A percentile compares a stretch with the other conserved stretches of the same genome.
Evolutionary conservation across 2,329 filamentous ascomycete genomes (phyloP).

Genomic region (Pseudopyricularia cyperi): DNA sequence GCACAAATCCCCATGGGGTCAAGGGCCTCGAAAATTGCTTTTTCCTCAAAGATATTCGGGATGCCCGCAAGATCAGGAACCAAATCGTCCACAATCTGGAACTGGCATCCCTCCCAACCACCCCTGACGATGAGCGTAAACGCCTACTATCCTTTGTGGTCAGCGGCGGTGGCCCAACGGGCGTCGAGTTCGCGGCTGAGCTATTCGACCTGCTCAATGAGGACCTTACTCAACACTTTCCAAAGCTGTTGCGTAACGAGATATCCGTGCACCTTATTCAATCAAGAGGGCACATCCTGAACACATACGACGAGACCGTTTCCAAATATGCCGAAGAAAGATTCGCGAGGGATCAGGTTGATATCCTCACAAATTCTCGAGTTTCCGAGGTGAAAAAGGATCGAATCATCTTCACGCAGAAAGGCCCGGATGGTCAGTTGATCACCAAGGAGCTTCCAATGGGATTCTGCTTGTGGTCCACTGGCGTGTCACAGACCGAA

Average conservation of each 20-base stretch:
- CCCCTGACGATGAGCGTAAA: slow-evolving; percentile 72
- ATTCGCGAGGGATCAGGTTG: slow-evolving; percentile 82
- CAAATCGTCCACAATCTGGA: slow-evolving; percentile 83
- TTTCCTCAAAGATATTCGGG: slow-evolving; percentile 90
- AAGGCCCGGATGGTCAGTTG: slow-evolving; percentile 55
- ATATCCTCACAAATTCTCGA: slow-evolving; percentile 83
- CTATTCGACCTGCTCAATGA: slow-evolving; percentile 94
- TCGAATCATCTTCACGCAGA: slow-evolving; percentile 81
- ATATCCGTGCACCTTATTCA: slow-evolving; percentile 97
- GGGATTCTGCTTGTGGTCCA: slow-evolving; percentile 97
- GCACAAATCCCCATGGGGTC: slow-evolving; percentile 90
- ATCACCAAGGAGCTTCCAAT: slow-evolving; percentile 89
- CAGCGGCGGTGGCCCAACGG: slow-evolving; percentile 87
- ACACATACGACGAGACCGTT: slow-evolving; percentile 93
- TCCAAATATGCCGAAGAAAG: slow-evolving; percentile 85
- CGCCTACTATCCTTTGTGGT: slow-evolving; percentile 91
- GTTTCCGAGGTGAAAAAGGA: slow-evolving; percentile 80
- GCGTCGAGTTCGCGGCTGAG: slow-evolving; percentile 95
- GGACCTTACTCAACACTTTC: slow-evolving; percentile 73
- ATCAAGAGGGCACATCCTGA: slow-evolving; percentile 85
- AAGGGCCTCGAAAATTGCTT: slow-evolving; percentile 87
- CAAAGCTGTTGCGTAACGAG: slow-evolving; percentile 83
- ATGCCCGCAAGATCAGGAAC: slow-evolving; percentile 82
- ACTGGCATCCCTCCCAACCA: slow-evolving; percentile 83
- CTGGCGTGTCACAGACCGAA: slow-evolving; percentile 77